Evolutionary conservation across 441 rosid genomes (phyloP).

Genomic region (Lepidium campestre): DNA sequence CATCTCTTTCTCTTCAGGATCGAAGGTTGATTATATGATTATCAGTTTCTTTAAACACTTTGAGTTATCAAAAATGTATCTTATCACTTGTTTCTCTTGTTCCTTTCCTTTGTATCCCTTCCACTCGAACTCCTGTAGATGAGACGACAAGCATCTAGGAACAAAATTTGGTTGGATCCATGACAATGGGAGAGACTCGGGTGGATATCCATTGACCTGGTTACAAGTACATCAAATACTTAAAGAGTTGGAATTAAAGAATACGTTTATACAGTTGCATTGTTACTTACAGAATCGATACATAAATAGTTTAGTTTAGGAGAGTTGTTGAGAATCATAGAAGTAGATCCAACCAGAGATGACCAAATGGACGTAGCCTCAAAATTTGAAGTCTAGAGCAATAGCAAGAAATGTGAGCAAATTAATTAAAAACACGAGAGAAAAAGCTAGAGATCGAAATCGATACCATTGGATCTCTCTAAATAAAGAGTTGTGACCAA

Average conservation of each 20-base stretch:
- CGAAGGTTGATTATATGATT: background rate
- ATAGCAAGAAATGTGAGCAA: background rate
- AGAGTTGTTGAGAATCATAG: background rate
- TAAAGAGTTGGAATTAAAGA: background rate
- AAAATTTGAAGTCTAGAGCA: background rate
- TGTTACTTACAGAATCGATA: background rate
- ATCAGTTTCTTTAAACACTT: background rate
- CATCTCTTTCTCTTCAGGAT: background rate
- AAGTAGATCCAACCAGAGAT: background rate
- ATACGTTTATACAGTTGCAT: background rate
- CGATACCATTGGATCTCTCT: background rate
- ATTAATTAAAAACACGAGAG: background rate
- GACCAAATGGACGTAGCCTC: background rate
- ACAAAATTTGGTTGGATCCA: background rate
- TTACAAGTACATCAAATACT: background rate
- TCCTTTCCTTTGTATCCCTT: background rate
- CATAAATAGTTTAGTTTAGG: background rate
- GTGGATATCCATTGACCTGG: background rate
- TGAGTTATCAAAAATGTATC: background rate
- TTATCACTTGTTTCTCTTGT: background rate
- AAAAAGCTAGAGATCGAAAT: background rate
- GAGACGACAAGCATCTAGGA: background rate
- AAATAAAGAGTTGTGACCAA: background rate
- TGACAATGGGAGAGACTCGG: background rate
- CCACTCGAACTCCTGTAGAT: background rate